Base-by-base conservation (phyloP, 176 grass and related monocot genomes). In the Chloris gayana region DNA sequence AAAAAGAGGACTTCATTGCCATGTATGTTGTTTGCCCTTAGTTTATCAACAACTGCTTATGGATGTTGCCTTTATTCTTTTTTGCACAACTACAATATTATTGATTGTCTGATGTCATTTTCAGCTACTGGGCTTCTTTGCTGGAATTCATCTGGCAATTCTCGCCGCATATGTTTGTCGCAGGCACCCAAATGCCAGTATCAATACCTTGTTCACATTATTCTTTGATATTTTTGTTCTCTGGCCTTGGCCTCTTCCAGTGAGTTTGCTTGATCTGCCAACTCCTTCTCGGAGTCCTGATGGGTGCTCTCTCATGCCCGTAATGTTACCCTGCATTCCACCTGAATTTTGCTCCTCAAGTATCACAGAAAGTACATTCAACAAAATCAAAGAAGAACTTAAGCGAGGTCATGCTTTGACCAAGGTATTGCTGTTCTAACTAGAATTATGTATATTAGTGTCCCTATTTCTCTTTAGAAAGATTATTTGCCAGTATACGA, bases 171-270 rank as follows among this genome's bases (percentile, higher is more conserved):
- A 72, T 88, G 82, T 93, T 85, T 93, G 88, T 82, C 50, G 77
- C 49, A 90, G 64, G 56, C 79, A 93, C 72, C 88, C 78, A 67
- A 82, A 86, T 88, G 85, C 88, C 56, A 90, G 85, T 77, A 31
- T 67, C 64, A 86, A 84, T 85, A 19, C 78, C 73, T 74, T 93
- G 44, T 57, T 93, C 19, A 46, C 69, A 41, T 64, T 75, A 53
- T 93, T 93, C 85, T 93, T 90, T 31, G 83, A 90, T 9, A 88
- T 64, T 67, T 90, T 93, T 80, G 82, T 45, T 72, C 83, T 65
- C 74, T 90, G 91, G 91, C 88, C 65, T 39, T 93, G 91, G 91
- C 91, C 91, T 76, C 70, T 39, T 46, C 91, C 91, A 85, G 88
- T 93, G 72, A 88, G 72, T 63, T 85, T 93, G 59, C 70, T 74